phyloP scores from a whole-genome alignment of 345 rosid genomes.

The Gossypium raimondii region DNA sequence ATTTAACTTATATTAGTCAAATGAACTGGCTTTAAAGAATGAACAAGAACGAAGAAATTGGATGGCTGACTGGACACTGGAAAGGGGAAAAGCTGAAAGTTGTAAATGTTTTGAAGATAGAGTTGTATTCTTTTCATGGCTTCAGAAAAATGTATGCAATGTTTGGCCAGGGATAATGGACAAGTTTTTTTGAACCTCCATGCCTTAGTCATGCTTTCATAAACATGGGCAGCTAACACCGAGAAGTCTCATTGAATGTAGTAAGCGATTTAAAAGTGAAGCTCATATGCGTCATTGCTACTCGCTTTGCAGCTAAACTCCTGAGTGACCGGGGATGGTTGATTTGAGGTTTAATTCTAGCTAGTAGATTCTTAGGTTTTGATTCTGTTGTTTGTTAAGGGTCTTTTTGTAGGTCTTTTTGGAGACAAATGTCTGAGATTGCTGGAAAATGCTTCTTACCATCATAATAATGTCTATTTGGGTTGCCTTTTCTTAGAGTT shows the following conservation, averaged over 20 bases:
- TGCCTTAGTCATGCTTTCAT: no score
- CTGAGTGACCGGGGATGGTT: background rate
- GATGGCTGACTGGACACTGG: background rate
- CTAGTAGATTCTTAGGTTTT: background rate
- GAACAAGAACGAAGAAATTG: constrained; percentile 16
- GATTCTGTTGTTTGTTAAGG: background rate
- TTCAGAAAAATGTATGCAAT: background rate
- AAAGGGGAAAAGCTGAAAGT: background rate
- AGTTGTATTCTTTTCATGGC: background rate
- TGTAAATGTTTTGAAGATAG: background rate
- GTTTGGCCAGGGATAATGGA: no score
- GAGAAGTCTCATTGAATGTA: background rate
- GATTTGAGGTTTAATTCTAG: background rate
- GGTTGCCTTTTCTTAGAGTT: background rate
- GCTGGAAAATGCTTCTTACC: background rate
- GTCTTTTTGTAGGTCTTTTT: no score
- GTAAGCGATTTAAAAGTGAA: background rate
- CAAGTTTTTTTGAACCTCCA: no score
- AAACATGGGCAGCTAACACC: no score
- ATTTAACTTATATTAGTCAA: background rate
- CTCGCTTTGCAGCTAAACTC: background rate
- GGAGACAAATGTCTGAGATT: background rate
- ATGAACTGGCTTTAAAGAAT: background rate
- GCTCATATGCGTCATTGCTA: background rate
- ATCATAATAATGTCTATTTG: background rate